A percentile compares a stretch with the other conserved stretches of the same genome.
phyloP scores from a whole-genome alignment of 108 stramenopile genomes.

The Chaetoceros tenuissimus region DNA sequence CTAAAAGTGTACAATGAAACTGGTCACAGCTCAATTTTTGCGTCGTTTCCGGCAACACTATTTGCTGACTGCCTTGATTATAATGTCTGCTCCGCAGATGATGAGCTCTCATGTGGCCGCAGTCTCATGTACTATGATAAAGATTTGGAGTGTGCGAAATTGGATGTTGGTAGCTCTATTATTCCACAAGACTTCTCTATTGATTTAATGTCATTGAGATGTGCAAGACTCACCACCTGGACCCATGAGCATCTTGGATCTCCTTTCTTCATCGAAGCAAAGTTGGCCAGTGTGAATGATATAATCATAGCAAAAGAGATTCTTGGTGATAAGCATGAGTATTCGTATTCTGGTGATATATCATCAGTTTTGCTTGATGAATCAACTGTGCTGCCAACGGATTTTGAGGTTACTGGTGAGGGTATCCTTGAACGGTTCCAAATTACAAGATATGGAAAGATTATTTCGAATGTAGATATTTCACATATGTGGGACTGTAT shows the following conservation, averaged over 20 bases:
- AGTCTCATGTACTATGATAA: slow-evolving; percentile 1
- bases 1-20: background rate
- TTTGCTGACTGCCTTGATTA: background rate
- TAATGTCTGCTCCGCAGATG: background rate
- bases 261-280: background rate
- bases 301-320: background rate
- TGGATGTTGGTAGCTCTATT: background rate
- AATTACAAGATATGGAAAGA: background rate
- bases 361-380: background rate
- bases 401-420: background rate
- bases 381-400: background rate
- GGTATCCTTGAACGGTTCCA: background rate
- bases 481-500: background rate
- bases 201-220: background rate
- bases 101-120: background rate
- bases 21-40: background rate
- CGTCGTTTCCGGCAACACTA: background rate
- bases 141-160: background rate
- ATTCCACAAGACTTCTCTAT: background rate
- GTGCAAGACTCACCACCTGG: background rate
- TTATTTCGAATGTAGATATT: background rate
- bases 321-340: background rate
- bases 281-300: background rate
- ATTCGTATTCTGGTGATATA: background rate
- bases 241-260: background rate